Percentiles rank a stretch among this genome's conserved stretches.
These are phyloP conservation scores for Prunus campanulata DNA, from an alignment of 306 rosid genomes.

Conservation along the genomic window DNA sequence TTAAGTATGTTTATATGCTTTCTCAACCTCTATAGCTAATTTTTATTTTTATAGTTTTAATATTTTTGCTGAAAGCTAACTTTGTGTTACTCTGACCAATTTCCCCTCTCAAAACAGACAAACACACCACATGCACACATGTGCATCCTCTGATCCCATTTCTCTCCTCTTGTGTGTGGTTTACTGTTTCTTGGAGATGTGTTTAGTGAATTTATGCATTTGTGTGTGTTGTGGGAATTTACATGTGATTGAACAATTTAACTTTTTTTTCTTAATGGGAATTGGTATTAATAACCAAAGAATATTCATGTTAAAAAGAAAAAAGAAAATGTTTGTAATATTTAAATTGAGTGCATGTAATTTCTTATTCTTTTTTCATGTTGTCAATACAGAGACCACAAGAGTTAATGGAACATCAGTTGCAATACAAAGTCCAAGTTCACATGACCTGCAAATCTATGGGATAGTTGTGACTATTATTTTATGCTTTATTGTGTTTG, in stretches of 20 bases:
- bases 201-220: background rate
- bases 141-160: background rate
- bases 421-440: conserved; percentile 59
- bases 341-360: conserved; percentile 1
- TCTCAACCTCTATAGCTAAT: too few species aligned
- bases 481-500: conserved; percentile 94
- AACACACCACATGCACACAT: background rate
- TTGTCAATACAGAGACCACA: conserved; percentile 69
- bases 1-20: too few species aligned
- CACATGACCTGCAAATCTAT: conserved; percentile 94
- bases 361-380: conserved; percentile 21
- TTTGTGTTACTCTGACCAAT: background rate
- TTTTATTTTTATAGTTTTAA: too few species aligned
- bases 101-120: background rate
- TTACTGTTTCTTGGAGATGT: background rate
- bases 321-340: background rate
- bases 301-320: background rate
- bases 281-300: background rate
- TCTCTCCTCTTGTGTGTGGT: background rate
- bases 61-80: too few species aligned
- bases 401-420: conserved; percentile 65
- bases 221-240: background rate
- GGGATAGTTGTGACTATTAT: conserved; percentile 93
- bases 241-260: background rate
- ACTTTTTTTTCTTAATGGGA: background rate